phyloP scores from a whole-genome alignment of 495 filamentous ascomycete species.

The Extremus antarcticus region DNA sequence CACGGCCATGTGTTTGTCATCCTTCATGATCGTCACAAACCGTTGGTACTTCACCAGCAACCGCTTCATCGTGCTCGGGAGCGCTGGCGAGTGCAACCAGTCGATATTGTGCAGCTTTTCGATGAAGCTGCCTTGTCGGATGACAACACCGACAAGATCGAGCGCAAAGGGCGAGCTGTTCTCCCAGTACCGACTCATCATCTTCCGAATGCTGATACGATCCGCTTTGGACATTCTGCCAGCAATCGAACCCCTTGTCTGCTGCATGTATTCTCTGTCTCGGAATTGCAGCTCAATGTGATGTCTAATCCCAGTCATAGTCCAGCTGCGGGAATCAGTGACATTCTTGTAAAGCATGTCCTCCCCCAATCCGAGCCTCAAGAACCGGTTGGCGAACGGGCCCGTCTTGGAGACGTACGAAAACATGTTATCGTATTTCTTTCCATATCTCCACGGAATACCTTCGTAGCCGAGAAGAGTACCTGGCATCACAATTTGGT shows the following conservation, averaged over 20 bases:
- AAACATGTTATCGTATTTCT: background rate
- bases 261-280: constrained; percentile 2
- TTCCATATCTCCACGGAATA: background rate
- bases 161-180: constrained; percentile 61
- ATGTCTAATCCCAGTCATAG: constrained; percentile 1
- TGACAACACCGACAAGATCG: constrained; percentile 67
- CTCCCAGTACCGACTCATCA: constrained; percentile 74
- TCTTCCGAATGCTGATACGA: constrained; percentile 47
- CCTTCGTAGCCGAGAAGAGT: constrained; percentile 35
- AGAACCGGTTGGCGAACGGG: background rate
- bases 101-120: constrained; percentile 73
- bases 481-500: constrained; percentile 50
- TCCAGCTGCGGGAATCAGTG: background rate
- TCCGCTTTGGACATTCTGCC: constrained; percentile 17
- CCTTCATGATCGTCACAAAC: constrained; percentile 57
- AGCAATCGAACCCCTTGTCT: background rate
- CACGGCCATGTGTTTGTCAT: constrained; percentile 50
- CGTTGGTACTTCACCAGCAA: constrained; percentile 57
- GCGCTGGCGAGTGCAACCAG: constrained; percentile 61
- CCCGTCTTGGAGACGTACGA: background rate
- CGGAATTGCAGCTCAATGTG: constrained; percentile 5
- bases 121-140: constrained; percentile 69
- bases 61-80: constrained; percentile 52
- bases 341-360: background rate
- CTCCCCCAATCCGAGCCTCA: background rate